Evolutionary conservation across 2,329 filamentous ascomycete genomes (phyloP).

Genomic region (Fonsecaea nubica): DNA sequence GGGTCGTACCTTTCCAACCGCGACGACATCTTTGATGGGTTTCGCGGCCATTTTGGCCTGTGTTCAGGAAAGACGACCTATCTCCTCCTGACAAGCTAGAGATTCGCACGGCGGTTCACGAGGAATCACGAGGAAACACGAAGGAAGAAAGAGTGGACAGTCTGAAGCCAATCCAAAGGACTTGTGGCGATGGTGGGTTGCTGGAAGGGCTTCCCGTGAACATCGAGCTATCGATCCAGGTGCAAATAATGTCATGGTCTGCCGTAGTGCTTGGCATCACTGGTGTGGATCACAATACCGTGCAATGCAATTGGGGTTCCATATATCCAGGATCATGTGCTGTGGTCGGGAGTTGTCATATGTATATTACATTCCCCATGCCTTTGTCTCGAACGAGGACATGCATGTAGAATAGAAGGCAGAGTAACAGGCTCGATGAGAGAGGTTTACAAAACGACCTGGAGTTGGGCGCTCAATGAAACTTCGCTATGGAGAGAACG

Average conservation of each 20-base stretch:
- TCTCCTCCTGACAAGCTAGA: neutral
- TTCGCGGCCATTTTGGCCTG: conserved; percentile 34
- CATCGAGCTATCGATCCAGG: conserved; percentile 3
- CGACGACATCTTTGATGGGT: conserved; percentile 35
- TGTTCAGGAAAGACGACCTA: conserved; percentile 2
- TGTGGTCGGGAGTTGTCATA: neutral
- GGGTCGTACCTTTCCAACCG: conserved; percentile 30
- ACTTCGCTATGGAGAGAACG: neutral
- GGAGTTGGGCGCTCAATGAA: neutral
- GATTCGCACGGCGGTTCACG: neutral
- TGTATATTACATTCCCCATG: neutral
- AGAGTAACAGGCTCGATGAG: neutral
- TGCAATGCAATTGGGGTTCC: too few species aligned
- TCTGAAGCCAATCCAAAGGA: neutral
- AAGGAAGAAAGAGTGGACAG: conserved; percentile 2
- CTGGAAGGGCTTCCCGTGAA: neutral
- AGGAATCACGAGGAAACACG: neutral
- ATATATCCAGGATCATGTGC: too few species aligned
- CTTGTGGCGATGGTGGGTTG: neutral
- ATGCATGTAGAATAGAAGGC: neutral
- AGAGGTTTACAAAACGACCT: neutral
- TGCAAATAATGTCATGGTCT: conserved; percentile 6
- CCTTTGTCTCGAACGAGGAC: neutral
- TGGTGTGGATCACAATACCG: neutral
- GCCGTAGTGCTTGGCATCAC: conserved; percentile 16